A percentile compares a stretch with the other conserved stretches of the same genome.
phyloP scores from a whole-genome alignment of 352 stramenopile genomes.

The Thalassiosira hispida region DNA sequence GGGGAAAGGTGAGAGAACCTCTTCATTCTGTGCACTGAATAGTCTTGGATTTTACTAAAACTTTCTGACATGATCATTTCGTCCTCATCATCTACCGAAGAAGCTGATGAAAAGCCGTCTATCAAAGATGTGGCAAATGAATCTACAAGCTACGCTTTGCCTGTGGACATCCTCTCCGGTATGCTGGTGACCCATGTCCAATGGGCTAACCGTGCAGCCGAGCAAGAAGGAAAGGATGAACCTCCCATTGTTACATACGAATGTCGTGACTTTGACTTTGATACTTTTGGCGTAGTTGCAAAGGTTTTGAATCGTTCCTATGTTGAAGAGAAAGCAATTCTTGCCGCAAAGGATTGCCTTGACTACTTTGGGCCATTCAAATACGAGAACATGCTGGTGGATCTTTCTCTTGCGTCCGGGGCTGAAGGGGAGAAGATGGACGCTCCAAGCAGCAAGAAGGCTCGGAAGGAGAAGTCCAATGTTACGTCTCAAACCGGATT shows the following conservation, averaged over 20 bases:
- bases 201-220: slow-evolving; percentile 3
- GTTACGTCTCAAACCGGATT: too few species aligned
- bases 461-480: too few species aligned
- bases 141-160: slow-evolving; percentile 16
- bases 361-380: slow-evolving; percentile 25
- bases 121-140: slow-evolving; percentile 5
- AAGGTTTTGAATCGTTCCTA: slow-evolving; percentile 23
- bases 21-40: too few species aligned
- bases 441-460: not conserved
- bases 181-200: slow-evolving; percentile 16
- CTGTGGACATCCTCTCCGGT: slow-evolving; percentile 8
- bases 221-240: slow-evolving; percentile 1
- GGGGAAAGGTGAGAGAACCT: too few species aligned
- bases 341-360: slow-evolving; percentile 5
- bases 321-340: slow-evolving; percentile 8
- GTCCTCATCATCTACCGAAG: too few species aligned
- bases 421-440: not conserved
- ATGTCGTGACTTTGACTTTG: slow-evolving; percentile 17
- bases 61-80: too few species aligned
- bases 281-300: slow-evolving; percentile 10
- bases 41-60: too few species aligned
- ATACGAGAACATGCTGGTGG: slow-evolving; percentile 1
- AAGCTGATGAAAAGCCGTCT: not conserved
- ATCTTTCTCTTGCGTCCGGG: slow-evolving; percentile 8
- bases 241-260: not conserved